Conservation (phyloP, 139 green algal genomes). For the Raphidocelis subcapitata region DNA sequence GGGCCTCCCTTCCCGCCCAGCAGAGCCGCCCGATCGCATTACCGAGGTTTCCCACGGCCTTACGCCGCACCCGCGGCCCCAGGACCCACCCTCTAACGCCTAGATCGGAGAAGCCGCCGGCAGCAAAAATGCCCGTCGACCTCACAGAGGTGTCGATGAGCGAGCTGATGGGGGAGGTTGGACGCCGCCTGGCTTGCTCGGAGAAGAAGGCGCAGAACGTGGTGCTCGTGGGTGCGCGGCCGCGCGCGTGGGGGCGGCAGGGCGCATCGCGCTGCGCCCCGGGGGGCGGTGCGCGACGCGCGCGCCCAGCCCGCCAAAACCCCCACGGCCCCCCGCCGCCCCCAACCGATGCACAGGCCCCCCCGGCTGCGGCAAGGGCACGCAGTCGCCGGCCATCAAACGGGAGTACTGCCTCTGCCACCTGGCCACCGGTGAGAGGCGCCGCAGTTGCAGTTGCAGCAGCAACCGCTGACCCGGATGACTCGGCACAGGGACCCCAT, state of each 20-base stretch:
- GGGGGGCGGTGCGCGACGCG: background rate
- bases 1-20: no score
- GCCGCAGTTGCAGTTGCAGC: conserved; percentile 85
- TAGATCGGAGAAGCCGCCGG: no score
- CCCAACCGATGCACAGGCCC: conserved; percentile 78
- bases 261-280: no score
- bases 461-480: no score
- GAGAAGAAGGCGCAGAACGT: conserved; percentile 95
- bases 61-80: no score
- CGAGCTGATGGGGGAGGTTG: conserved; percentile 87
- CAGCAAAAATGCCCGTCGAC: conserved; percentile 26
- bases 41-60: no score
- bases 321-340: no score
- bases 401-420: conserved; percentile 98
- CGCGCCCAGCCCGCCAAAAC: background rate
- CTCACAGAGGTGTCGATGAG: conserved; percentile 76
- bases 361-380: conserved; percentile 90
- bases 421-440: conserved; percentile 96
- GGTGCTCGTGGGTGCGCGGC: conserved; percentile 90
- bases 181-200: conserved; percentile 86
- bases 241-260: no score
- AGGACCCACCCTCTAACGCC: no score
- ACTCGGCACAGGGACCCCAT: no score
- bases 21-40: no score
- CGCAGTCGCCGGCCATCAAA: conserved; percentile 93